Evolutionary conservation across 805 yeast species (phyloP).

Genomic region (Kockiozyma suomiensis): DNA sequence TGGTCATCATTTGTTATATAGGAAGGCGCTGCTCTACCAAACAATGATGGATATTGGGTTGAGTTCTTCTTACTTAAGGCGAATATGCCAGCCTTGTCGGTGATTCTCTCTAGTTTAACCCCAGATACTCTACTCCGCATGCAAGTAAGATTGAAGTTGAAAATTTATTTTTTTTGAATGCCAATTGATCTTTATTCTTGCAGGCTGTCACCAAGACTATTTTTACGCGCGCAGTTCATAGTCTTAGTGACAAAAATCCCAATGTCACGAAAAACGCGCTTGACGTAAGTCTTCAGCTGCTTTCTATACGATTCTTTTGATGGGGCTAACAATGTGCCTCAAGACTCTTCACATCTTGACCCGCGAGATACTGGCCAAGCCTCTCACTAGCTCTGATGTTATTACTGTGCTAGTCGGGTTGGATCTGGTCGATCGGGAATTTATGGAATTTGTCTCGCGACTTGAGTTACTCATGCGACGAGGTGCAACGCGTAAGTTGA

Average conservation of each 20-base stretch:
- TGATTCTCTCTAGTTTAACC: constrained; percentile 21
- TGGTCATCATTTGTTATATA: constrained; percentile 4
- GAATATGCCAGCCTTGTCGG: constrained; percentile 28
- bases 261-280: constrained; percentile 25
- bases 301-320: neutral
- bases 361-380: constrained; percentile 38
- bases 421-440: constrained; percentile 39
- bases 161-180: neutral
- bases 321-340: neutral
- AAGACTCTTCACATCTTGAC: constrained; percentile 37
- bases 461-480: constrained; percentile 38
- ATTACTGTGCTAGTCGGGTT: constrained; percentile 44
- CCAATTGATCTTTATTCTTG: neutral
- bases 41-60: constrained; percentile 42
- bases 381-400: constrained; percentile 40
- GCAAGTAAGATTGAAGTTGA: constrained; percentile 13
- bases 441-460: constrained; percentile 19
- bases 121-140: constrained; percentile 27
- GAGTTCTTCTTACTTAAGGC: constrained; percentile 42
- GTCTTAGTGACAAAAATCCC: constrained; percentile 30
- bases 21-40: constrained; percentile 25
- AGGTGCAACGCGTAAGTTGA: constrained; percentile 17
- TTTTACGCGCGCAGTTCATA: constrained; percentile 35
- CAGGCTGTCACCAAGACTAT: constrained; percentile 30
- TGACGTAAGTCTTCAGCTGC: constrained; percentile 13